These are phyloP conservation scores for Starmerella stigmatis DNA, from an alignment of 805 yeast genomes.

Conservation along the genomic window DNA sequence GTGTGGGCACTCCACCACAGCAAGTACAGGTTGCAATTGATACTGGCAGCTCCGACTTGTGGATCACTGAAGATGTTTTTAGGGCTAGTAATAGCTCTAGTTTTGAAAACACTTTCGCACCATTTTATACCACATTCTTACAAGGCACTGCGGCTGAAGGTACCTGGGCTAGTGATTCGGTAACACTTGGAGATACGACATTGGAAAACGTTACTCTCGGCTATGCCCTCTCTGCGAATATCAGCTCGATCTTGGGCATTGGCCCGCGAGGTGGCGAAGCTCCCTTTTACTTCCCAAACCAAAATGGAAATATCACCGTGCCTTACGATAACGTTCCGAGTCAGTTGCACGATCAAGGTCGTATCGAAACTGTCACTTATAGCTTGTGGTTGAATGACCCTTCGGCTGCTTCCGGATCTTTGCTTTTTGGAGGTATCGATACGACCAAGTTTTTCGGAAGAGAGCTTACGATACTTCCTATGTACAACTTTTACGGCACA, in stretches of 20 bases:
- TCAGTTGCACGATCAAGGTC: constrained; percentile 27
- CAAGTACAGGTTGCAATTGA: constrained; percentile 32
- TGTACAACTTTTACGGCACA: constrained; percentile 7
- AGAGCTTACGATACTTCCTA: constrained; percentile 27
- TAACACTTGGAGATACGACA: constrained; percentile 27
- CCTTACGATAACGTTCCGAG: constrained; percentile 21
- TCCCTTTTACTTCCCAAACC: constrained; percentile 2
- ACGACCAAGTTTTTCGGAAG: constrained; percentile 33
- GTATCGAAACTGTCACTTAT: constrained; percentile 34
- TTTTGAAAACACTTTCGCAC: constrained; percentile 9
- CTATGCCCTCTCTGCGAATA: constrained; percentile 20
- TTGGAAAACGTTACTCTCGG: background rate
- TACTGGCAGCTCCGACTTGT: constrained; percentile 1
- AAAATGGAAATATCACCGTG: constrained; percentile 25
- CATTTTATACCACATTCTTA: constrained; percentile 10
- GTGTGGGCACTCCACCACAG: constrained; percentile 48
- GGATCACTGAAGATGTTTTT: constrained; percentile 19
- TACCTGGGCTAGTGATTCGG: constrained; percentile 40
- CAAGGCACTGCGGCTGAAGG: constrained; percentile 35
- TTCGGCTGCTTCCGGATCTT: constrained; percentile 25
- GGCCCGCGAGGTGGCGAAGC: constrained; percentile 9
- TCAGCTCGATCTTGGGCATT: background rate
- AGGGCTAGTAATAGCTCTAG: constrained; percentile 17
- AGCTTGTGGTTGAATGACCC: constrained; percentile 33
- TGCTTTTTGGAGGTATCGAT: constrained; percentile 38